These are phyloP conservation scores for Talaromyces sp. DNA, from an alignment of 2,329 filamentous ascomycete species.

Conservation along the genomic window DNA sequence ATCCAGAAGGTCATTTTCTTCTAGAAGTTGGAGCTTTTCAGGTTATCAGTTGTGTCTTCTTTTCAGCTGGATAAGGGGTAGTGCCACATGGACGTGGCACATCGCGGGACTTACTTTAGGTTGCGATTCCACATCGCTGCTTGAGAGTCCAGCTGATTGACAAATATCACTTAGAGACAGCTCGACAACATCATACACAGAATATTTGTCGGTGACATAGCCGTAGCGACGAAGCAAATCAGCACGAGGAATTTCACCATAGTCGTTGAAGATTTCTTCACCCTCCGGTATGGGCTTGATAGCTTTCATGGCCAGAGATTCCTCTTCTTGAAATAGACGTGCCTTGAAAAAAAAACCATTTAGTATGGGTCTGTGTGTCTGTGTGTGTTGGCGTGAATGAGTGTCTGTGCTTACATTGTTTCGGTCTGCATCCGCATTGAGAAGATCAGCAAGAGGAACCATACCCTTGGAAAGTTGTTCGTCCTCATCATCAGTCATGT, in stretches of 20 bases:
- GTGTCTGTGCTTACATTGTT: conserved; percentile 66
- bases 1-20: conserved; percentile 67
- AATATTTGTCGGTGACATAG: conserved; percentile 78
- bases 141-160: conserved; percentile 38
- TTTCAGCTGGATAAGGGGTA: neutral
- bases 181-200: conserved; percentile 81
- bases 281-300: conserved; percentile 69
- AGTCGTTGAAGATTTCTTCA: conserved; percentile 85
- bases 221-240: conserved; percentile 84
- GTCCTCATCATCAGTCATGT: conserved; percentile 65
- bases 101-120: conserved; percentile 31
- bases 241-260: conserved; percentile 79
- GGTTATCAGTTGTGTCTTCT: conserved; percentile 12
- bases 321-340: conserved; percentile 63
- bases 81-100: neutral
- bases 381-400: neutral
- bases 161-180: conserved; percentile 65
- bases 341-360: conserved; percentile 48
- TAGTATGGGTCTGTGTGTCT: too few species aligned
- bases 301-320: conserved; percentile 69
- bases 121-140: conserved; percentile 32
- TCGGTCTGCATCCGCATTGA: conserved; percentile 80
- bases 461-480: conserved; percentile 74
- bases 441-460: conserved; percentile 86
- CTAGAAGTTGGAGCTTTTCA: conserved; percentile 56